Base-by-base conservation (phyloP, 2,329 filamentous ascomycete genomes). In the Monascus ruber region DNA sequence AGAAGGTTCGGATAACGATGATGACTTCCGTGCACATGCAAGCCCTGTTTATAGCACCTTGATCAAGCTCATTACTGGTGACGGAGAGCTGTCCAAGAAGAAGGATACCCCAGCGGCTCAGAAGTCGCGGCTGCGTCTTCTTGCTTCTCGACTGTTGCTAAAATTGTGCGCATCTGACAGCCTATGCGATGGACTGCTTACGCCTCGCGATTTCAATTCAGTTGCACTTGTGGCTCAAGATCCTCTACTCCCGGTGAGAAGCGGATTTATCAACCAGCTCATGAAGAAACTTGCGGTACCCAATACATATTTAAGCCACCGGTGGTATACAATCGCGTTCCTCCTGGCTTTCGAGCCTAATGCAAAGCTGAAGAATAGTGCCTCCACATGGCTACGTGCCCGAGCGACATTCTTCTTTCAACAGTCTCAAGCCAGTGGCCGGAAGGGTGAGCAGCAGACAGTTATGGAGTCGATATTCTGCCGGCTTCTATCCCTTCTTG, bases 281-380 rank as follows among this genome's bases (percentile, higher is more conserved):
- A 91, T 94, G 63, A 95, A 94, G 63, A 61, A 60, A 10, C 17
- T 36, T 41, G 47, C 66, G 11, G 56, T 59, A n/a, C 62, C 64
- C 43, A 55, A 51, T n/a, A 51, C 60, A 5, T 89, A 94, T 53
- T 75, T 96, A 4, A 83, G 83, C 6, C 76, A 82, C 38, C 79
- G 89, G 6, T 98, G 93, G 71, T 91, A 94, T 60, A 83, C 85
- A 0, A 81, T 94, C 32, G 72, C 94, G 5, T 96, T 95, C 66
- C 68, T 96, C 33, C 82, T 87, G 27, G 89, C 91, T 1, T 95
- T 91, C 57, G 91, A 98, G 63, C 91, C 89, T 0, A 74, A 78
- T 31, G 58, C 66, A n/a, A 74, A 76, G 10, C 75, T 94, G 56
- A 84, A 81, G 57, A 77, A 77, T 36, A 77, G 81, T 33, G 81